Base-by-base conservation (phyloP, 345 rosid genomes). In the Carallia brachiata region DNA sequence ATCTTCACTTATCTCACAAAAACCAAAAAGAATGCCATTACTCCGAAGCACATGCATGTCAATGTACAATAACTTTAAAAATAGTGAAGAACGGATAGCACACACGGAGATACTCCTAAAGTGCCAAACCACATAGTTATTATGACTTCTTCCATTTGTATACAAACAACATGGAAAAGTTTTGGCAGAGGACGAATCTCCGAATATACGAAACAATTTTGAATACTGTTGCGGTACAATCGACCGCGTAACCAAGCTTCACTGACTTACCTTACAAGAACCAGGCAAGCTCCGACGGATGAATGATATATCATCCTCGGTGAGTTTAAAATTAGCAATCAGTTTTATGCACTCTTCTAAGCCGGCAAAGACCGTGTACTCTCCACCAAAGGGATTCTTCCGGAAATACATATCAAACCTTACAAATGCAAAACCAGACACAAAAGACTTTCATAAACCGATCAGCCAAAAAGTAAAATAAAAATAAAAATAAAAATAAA, bases 391-490 rank as follows among this genome's bases (percentile, higher is more conserved):
- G 0, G 98, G 99, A 73, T 88, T 96, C 90, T 78, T 96, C 72
- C 98, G 96, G 70, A 92, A 92, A 84, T 84, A 96, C 40, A 96
- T 72, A 83, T 96, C 99, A 74, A 92, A 96, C 81, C 99, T 95
- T 81, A 39, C 78, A 62, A 67, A 73, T 1, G 37, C 50, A 16
- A 65, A 28, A 47, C 2, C 31, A 6, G 6, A 60, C 17, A 36
- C 47, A 62, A 27, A n/a, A 54, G 6, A 34, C 4, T 27, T 34
- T 47, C 28, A 47, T 55, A 53, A 16, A 67, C 59, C 10, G 4
- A 44, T 32, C 59, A 66, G 48, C n/a, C 32, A 1, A 67, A 17
- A 60, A 60, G 2, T 15, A 2, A 27, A 9, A 2, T 1, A 12
- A 61, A 63, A 30, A 66, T 0, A 8, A 16, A 18, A 44, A 54